Percentiles rank a stretch among this genome's conserved stretches.
Conservation (phyloP, 768 basidiomycete species). For the Fibroporia radiculosa region DNA sequence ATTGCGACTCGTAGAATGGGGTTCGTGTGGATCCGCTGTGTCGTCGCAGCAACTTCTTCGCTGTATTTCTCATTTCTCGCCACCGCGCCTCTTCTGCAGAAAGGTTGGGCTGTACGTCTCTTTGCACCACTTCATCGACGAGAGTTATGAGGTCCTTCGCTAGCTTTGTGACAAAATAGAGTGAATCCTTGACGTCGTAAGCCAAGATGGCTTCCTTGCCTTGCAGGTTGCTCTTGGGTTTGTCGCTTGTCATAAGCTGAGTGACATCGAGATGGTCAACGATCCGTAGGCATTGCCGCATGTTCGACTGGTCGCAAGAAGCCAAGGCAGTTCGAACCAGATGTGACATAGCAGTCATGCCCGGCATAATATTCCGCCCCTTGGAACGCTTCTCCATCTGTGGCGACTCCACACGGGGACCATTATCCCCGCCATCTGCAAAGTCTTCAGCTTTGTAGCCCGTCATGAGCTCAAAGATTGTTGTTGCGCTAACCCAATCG, state of each 20-base stretch:
- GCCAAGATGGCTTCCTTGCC: not conserved
- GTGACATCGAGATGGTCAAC: slow-evolving; percentile 38
- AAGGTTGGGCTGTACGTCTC: slow-evolving; percentile 10
- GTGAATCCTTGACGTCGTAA: not conserved
- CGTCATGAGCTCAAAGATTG: slow-evolving; percentile 65
- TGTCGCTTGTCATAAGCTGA: slow-evolving; percentile 22
- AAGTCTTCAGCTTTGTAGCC: slow-evolving; percentile 34
- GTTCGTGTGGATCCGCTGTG: slow-evolving; percentile 1
- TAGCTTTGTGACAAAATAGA: slow-evolving; percentile 11
- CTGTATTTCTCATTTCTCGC: slow-evolving; percentile 10
- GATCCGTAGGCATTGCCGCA: slow-evolving; percentile 58
- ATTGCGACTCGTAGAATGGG: slow-evolving; percentile 17
- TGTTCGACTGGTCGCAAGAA: slow-evolving; percentile 39
- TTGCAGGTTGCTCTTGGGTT: not conserved
- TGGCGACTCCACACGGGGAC: slow-evolving; percentile 3
- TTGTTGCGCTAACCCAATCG: slow-evolving; percentile 54
- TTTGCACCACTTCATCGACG: slow-evolving; percentile 35
- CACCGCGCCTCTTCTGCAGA: slow-evolving; percentile 13
- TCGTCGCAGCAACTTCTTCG: slow-evolving; percentile 8
- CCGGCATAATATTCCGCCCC: slow-evolving; percentile 37
- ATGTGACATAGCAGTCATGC: slow-evolving; percentile 46
- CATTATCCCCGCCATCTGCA: slow-evolving; percentile 8
- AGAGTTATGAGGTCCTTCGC: slow-evolving; percentile 42
- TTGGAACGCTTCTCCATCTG: slow-evolving; percentile 22
- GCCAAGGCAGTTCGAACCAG: slow-evolving; percentile 53